Percentiles rank a stretch among this genome's conserved stretches.
phyloP scores from a whole-genome alignment of 208 protist species.

The Hexamita inflata region DNA sequence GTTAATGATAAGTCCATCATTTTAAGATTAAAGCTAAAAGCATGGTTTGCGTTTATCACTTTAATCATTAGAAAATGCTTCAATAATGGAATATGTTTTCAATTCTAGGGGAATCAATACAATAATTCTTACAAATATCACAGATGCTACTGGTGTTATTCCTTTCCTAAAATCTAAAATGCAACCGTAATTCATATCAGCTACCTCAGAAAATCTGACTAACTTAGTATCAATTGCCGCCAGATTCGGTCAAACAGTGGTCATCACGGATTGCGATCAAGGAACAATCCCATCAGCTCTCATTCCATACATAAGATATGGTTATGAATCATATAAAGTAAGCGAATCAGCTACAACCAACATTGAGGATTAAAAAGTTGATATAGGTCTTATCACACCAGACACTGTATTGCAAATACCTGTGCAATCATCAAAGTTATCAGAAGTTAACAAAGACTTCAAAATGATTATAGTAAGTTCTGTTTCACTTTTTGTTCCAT shows the following conservation, averaged over 20 bases:
- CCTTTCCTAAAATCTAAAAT: too few species aligned
- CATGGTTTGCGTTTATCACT: too few species aligned
- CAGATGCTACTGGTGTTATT: background rate
- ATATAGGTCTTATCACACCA: too few species aligned
- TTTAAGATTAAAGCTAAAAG: too few species aligned
- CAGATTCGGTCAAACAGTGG: conserved; percentile 10
- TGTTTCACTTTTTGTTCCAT: background rate
- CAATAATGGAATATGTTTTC: too few species aligned
- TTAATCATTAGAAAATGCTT: too few species aligned
- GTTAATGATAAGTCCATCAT: too few species aligned
- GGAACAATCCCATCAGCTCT: conserved; percentile 2
- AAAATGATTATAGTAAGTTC: background rate
- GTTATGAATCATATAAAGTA: background rate
- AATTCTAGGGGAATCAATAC: background rate
- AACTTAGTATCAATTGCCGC: conserved; percentile 11
- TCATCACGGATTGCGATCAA: conserved; percentile 14
- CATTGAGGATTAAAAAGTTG: too few species aligned
- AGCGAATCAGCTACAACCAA: too few species aligned
- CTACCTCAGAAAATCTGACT: conserved; percentile 3
- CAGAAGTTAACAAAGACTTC: background rate
- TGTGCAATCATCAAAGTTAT: conserved; percentile 2
- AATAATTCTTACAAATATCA: conserved; percentile 15
- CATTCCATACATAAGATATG: conserved; percentile 5
- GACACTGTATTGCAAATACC: too few species aligned
- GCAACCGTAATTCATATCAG: too few species aligned